Evolutionary conservation across 768 basidiomycete genomes (phyloP), one percentile per base, ranked within the genome.

Genomic region (Pisolithus albus): DNA sequence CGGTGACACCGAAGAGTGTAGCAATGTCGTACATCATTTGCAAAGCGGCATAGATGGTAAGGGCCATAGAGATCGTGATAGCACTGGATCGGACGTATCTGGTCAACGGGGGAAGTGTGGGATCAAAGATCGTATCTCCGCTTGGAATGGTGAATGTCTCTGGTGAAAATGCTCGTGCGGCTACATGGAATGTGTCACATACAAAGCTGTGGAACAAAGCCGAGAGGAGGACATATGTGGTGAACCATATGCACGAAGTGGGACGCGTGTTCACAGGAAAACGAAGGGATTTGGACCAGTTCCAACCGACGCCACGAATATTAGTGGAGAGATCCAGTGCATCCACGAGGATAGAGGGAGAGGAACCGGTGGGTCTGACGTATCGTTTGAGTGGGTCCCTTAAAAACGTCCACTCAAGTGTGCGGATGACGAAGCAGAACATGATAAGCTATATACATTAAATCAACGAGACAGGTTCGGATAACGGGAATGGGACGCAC

Each of bases 281-380:
- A 43, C 60, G 48, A 10, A 61, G 13, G 24, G 57, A 52, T 28
- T 64, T 55, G 2, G 81, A 79, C 77, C 81, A 84, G 40, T 76
- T 67, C 83, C 84, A 86, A 15, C 79, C 82, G 45, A 70, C 59
- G 7, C 84, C 84, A 18, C 84, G 80, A 13, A 79, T 56, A 53
- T 75, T 81, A 56, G 65, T 69, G 23, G 54, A 56, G 18, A 86
- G 71, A 49, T 85, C 82, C 10, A 75, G 56, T 2, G 76, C 75
- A 50, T 86, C 75, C 41, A 49, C 42, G 24, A 53, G 18, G 43
- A 41, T 43, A 2, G 59, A 52, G 7, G 49, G 42, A 23, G 21
- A 23, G 21, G 21, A 23, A 23, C 21, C 21, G 13, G 1, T 3
- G 16, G 32, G 37, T 13, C 54, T 39, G 23, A 49, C 24, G 7